Evolutionary conservation across 805 yeast genomes (phyloP).

Genomic region (Lipomyces sp.): DNA sequence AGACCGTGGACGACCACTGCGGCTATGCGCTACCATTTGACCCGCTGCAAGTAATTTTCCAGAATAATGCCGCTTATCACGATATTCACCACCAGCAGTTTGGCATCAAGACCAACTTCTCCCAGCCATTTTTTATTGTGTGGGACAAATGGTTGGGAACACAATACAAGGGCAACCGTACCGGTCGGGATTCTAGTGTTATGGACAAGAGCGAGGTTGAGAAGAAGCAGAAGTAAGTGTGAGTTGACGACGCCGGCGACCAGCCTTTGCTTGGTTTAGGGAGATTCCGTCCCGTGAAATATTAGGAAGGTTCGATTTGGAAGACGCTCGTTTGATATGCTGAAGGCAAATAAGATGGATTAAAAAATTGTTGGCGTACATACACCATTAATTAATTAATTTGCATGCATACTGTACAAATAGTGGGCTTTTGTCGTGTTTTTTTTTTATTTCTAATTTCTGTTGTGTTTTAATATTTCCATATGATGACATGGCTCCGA

Average conservation of each 20-base stretch:
- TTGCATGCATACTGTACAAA: conserved; percentile 1
- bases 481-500: neutral
- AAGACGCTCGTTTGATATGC: too few relatives aligned
- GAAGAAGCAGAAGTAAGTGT: conserved; percentile 23
- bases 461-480: neutral
- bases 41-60: conserved; percentile 86
- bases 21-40: conserved; percentile 95
- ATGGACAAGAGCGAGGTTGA: conserved; percentile 11
- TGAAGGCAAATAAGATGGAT: too few relatives aligned
- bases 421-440: neutral
- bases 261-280: too few relatives aligned
- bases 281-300: too few relatives aligned
- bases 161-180: conserved; percentile 46
- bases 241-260: neutral
- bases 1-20: conserved; percentile 98
- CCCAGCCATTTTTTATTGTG: conserved; percentile 94
- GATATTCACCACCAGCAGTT: conserved; percentile 97
- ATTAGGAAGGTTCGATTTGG: too few relatives aligned
- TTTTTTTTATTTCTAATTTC: neutral
- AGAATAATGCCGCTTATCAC: conserved; percentile 93
- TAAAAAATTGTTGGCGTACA: neutral
- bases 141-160: conserved; percentile 85
- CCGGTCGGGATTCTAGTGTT: neutral
- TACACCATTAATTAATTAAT: neutral
- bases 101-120: conserved; percentile 90